These are phyloP conservation scores for Cardamine resedifolia DNA, from an alignment of 345 rosid genomes.

Conservation along the genomic window DNA sequence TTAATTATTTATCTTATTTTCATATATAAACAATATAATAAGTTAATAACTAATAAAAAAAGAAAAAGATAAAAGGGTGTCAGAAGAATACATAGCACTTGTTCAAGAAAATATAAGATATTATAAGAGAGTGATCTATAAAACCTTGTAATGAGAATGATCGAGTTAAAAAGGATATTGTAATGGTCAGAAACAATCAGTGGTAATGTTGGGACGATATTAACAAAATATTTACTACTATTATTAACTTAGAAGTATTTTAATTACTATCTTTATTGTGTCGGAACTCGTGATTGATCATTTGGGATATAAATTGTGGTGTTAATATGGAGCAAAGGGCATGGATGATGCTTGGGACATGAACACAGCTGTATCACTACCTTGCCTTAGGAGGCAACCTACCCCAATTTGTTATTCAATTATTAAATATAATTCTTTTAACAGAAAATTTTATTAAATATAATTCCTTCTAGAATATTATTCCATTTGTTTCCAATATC, in stretches of 20 bases:
- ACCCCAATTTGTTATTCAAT: constrained; percentile 37
- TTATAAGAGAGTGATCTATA: constrained; percentile 7
- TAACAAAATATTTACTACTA: not conserved
- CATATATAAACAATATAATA: constrained; percentile 29
- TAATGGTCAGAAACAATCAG: constrained; percentile 30
- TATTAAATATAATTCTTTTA: not conserved
- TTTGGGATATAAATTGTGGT: constrained; percentile 28
- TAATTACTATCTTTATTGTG: not conserved
- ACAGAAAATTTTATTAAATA: not conserved
- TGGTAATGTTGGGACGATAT: constrained; percentile 47
- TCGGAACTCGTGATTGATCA: constrained; percentile 10
- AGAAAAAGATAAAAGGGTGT: constrained; percentile 53
- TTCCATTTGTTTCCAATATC: constrained; percentile 13
- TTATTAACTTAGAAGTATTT: not conserved
- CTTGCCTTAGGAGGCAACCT: constrained; percentile 85
- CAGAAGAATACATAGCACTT: constrained; percentile 69
- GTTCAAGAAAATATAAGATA: constrained; percentile 24
- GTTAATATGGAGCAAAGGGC: constrained; percentile 52
- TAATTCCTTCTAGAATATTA: not conserved
- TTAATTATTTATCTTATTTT: constrained; percentile 10
- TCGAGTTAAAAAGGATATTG: not conserved
- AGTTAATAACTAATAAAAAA: not conserved
- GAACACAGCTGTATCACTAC: constrained; percentile 62
- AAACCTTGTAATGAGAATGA: constrained; percentile 13
- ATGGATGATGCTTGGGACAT: constrained; percentile 68